A percentile compares a stretch with the other conserved stretches of the same genome.
Conservation (phyloP, 1,139 yeast genomes). For the Suhomyces taliae region DNA sequence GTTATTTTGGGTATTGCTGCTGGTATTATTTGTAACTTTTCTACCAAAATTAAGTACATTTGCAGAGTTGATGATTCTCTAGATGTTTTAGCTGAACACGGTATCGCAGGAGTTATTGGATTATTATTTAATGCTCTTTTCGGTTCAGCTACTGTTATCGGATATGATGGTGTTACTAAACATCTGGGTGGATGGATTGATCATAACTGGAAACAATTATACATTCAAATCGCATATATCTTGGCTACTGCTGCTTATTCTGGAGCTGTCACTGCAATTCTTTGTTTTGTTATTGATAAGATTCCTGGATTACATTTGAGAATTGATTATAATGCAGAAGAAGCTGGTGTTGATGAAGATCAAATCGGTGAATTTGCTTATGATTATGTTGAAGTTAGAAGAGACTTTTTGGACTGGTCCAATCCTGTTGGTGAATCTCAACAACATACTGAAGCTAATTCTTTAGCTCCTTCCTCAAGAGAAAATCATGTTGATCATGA, state of each 20-base stretch:
- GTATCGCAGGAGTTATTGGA: conserved; percentile 91
- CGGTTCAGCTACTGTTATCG: conserved; percentile 84
- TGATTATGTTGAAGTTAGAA: conserved; percentile 94
- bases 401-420: conserved; percentile 79
- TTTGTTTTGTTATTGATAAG: conserved; percentile 70
- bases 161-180: conserved; percentile 79
- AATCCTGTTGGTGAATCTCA: conserved; percentile 21
- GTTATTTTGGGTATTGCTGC: conserved; percentile 79
- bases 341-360: conserved; percentile 90
- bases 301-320: conserved; percentile 85
- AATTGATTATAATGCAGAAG: conserved; percentile 82
- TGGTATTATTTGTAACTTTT: conserved; percentile 83
- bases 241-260: conserved; percentile 74
- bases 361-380: conserved; percentile 98
- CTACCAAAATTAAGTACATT: conserved; percentile 84
- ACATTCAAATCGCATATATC: conserved; percentile 83
- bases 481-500: conserved; percentile 7
- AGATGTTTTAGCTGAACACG: conserved; percentile 98
- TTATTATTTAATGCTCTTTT: conserved; percentile 83
- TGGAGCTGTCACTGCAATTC: conserved; percentile 72
- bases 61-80: conserved; percentile 86
- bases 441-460: conserved; percentile 10
- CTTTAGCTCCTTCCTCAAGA: conserved; percentile 1
- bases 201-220: conserved; percentile 88
- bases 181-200: conserved; percentile 92